Evolutionary conservation across 495 filamentous ascomycete species (phyloP), one percentile per base, ranked within the genome.

Genomic region (Podospora conica): DNA sequence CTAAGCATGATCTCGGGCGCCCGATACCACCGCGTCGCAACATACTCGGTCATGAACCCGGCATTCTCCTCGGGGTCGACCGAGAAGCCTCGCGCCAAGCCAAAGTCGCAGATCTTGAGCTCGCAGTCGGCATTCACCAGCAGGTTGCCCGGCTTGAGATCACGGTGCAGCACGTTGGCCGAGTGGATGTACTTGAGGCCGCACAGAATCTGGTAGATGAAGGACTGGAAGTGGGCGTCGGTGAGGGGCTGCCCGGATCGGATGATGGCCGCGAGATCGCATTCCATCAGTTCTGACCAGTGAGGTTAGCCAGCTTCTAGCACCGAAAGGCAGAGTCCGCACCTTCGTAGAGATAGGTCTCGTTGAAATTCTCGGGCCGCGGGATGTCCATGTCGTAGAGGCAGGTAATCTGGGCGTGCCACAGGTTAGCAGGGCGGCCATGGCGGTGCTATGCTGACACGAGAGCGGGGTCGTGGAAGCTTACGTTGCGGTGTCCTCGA

Each of bases 341-440:
- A 96, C 94, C 95, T 85, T 98, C 94, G 71, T 98, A 98, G 55
- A 98, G 87, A 82, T 98, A 98, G 61, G 92, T 94, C 81, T 98
- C 95, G 78, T 98, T 98, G 81, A 98, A 98, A 81, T 96, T 96
- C 40, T 98, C 94, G 28, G 95, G 95, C 75, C 92, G 85, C 53
- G 95, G 95, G 73, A 98, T 98, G 74, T 98, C 95, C 95, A 98
- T 98, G 80, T 98, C 96, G 80, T 97, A 98, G 56, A 98, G 85
- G 78, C 95, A 98, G 65, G 95, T 97, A 77, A 98, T 98, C 95
- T 97, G 72, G 18, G 9, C 10, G 25, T 21, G 25, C 23, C 54
- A 18, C 29, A 27, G 15, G 54, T 31, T 48, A 56, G 28, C 20
- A n/a, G 53, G 15, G n/a, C 23, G 15, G n/a, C 23, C 12, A n/a